phyloP scores from a whole-genome alignment of 768 basidiomycete species.

The Suillus fuscotomentosus region DNA sequence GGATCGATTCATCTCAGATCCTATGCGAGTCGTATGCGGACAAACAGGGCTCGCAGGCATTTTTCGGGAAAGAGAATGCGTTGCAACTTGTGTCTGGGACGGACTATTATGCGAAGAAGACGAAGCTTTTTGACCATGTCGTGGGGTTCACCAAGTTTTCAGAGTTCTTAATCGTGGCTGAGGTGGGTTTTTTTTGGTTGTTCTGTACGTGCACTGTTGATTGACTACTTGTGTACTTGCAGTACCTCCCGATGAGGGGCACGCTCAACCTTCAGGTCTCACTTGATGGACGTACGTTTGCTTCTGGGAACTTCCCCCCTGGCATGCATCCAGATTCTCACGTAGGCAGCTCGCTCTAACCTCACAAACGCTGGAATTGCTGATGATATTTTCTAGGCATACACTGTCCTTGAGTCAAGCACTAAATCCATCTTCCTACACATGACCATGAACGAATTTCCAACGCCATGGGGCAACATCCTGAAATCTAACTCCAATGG shows the following conservation, averaged over 20 bases:
- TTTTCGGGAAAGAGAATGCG: constrained; percentile 51
- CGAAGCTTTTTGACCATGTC: constrained; percentile 79
- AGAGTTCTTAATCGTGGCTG: constrained; percentile 93
- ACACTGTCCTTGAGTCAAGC: constrained; percentile 92
- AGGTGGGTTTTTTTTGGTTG: constrained; percentile 49
- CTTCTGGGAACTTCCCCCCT: constrained; percentile 87
- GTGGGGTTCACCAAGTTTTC: constrained; percentile 98
- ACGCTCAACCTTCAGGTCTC: constrained; percentile 89
- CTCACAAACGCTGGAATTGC: not conserved
- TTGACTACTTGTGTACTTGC: constrained; percentile 7
- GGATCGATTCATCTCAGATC: constrained; percentile 84
- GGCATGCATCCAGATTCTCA: constrained; percentile 88
- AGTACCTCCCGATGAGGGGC: constrained; percentile 53
- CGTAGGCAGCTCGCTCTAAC: constrained; percentile 43
- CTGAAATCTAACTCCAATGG: constrained; percentile 98
- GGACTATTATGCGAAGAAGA: constrained; percentile 69
- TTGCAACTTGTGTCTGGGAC: constrained; percentile 78
- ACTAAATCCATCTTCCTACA: constrained; percentile 94
- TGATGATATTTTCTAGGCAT: constrained; percentile 52
- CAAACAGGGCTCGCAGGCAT: constrained; percentile 77
- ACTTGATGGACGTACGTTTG: constrained; percentile 83
- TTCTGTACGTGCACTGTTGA: constrained; percentile 21
- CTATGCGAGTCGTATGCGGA: constrained; percentile 85
- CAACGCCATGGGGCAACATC: constrained; percentile 84
- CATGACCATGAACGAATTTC: constrained; percentile 84